Evolutionary conservation across 176 grass and related monocot genomes (phyloP), one percentile per base, ranked within the genome.

Genomic region (Pontederia crassipes): DNA sequence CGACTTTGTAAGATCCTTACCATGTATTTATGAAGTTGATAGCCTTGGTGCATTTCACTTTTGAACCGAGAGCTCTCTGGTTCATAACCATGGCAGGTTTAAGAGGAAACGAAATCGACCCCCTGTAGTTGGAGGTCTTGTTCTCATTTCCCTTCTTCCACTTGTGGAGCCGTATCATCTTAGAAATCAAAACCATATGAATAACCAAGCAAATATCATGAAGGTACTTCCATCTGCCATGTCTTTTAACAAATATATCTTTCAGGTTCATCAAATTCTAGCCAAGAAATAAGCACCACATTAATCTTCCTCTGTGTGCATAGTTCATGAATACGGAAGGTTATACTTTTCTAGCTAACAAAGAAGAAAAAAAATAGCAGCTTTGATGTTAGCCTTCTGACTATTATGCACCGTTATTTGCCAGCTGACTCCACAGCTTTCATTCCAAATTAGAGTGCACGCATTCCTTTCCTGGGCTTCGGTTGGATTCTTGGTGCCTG

Each of bases 381-480:
- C 20, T 24, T 24, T 24, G 20, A 24, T 24, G 20, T 24, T 24
- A 24, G 1, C 20, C 20, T 24, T 24, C 20, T 24, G 20, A 24
- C 20, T 24, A 24, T 24, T 24, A 24, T 24, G 20, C 20, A 24
- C 20, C 20, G 0, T 40, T 40, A 0, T 32, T 59, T 71, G 72
- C 60, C 82, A 89, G 94, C 10, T 81, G 55, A 84, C 67, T 18
- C 77, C 84, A 29, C 67, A 77, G 74, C 67, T 79, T 12, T 85
- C 68, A 52, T 76, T 82, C 67, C 94, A 98, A 67, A 77, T 98
- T 61, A 92, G 80, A 79, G 69, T 93, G 26, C 94, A 98, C 50
- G 88, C 88, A 7, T 66, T 98, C 67, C 86, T 98, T 54, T 88
- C 86, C 55, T 98, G 94, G 88, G 83, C 77, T 62, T 89, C 88